Evolutionary conservation across 805 yeast genomes (phyloP), one percentile per base, ranked within the genome.

Genomic region (Candida incommunis): DNA sequence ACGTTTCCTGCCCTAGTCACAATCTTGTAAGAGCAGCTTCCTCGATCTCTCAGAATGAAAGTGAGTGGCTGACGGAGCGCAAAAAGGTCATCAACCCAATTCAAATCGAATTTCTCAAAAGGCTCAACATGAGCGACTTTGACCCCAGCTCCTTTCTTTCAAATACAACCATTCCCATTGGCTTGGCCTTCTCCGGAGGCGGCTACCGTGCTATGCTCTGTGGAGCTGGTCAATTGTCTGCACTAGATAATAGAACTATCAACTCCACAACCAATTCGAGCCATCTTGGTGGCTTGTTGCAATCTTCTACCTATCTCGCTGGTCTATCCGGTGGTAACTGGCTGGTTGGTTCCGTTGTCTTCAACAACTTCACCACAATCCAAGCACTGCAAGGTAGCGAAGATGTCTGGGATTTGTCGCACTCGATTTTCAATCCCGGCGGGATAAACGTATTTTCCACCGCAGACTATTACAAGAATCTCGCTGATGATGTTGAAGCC

Each of bases 251-350:
- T 55, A 68, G 94, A 51, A 79, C 92, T 2, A 62, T 56, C 5
- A 72, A 70, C 46, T 70, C 77, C 13, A 66, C 75, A 3, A 64
- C 64, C 23, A 67, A 69, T 3, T 58, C 64, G 29, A 46, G 50
- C 27, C 81, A 82, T 13, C 60, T 85, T 37, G 88, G 90, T 26
- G 94, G 95, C 3, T 61, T 86, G 22, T 63, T 85, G 29, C 86
- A 82, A 54, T 65, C 82, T 3, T 57, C 85, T 1, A 74, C 82
- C 11, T 86, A 87, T 56, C 60, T 86, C 3, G 65, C 84, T 3
- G 94, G 90, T 5, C 70, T 85, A 29, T 79, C 88, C 15, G 95
- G 95, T 25, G 95, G 95, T 23, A 72, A 82, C 13, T 85, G 94
- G 94, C 66, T 83, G 42, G 67, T 84, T 23, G 80, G 84, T 1